Base-by-base conservation (phyloP, 2,329 filamentous ascomycete species). In the Metarhizium anisopliae region DNA sequence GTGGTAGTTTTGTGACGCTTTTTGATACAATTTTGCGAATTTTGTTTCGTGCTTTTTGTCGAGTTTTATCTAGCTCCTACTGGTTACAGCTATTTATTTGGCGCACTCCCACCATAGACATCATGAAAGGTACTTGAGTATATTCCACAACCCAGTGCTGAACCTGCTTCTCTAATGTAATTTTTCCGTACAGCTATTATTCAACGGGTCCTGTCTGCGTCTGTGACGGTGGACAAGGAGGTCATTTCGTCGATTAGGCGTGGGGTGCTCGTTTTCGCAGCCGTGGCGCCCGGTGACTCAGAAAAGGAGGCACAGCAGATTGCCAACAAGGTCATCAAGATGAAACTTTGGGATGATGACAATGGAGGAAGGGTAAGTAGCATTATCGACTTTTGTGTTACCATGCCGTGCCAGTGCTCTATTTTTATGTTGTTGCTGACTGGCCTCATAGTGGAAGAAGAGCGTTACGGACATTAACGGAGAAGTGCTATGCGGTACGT, bases 151-250 rank as follows among this genome's bases (percentile, higher is more conserved):
- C 16, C 3, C 20, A 14, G 10, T 16, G 30, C 45, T 20, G 58
- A 52, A 54, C 36, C 29, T 18, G 47, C 16, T 11, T 35, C 11
- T 47, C 42, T 52, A 35, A 47, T 14, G 20, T 50, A 14, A 25
- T 45, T 10, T 43, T 8, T 35, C 10, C 36, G 57, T 58, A 54
- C 66, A 96, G 94, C 91, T 54, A 89, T 99, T 58, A 76, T 97
- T 54, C 94, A 99, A 73, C 84, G 94, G 61, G 94, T 99, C 53
- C 84, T 96, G 58, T 97, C 92, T 47, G 93, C 93, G 58, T 96
- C 93, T 7, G 94, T 99, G 64, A 94, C 91, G 1, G 93, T 99
- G 53, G 92, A 99, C 68, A 87, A 90, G 67, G 81, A 95, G 68
- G 75, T 96, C 35, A 82, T 99, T 50, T 97, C 94, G 1, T 89